Evolutionary conservation across 2,329 filamentous ascomycete species (phyloP), one percentile per base, ranked within the genome.

Genomic region (Aspergillus piperis): DNA sequence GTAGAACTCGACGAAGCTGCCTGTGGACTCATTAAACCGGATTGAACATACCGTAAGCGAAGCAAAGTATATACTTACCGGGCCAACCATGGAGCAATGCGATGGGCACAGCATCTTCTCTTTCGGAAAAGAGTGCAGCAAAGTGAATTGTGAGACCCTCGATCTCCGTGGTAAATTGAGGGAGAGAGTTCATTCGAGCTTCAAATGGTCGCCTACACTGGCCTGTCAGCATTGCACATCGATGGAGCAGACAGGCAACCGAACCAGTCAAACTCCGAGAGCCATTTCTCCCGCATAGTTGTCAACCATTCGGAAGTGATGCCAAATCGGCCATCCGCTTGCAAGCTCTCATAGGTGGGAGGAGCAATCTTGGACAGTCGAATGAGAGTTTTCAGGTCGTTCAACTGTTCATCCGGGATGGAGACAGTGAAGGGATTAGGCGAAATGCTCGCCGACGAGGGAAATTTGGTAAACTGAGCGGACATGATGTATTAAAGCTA

Each of bases 361-460:
- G 82, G 81, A 0, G 77, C 82, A 11, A 85, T 72, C 51, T 78
- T 81, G 3, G 82, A 81, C 4, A 83, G 69, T 52, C 75, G 74
- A 8, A 85, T 66, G 1, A 85, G 71, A 3, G 78, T 73, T 57
- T 78, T 75, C 62, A 85, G 78, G 13, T 82, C 78, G 15, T 74
- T 61, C 1, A 85, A 60, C 39, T 80, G 76, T 21, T 77, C 67
- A 5, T 83, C 78, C 1, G 78, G 69, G 6, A 83, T 72, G 13
- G 74, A 64, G 19, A 78, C 73, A 8, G 70, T 78, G 70, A 83
- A 84, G 0, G 78, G 77, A 27, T 70, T 72, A 5, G 75, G 72
- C n/a, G 74, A 57, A 7, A 77, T 67, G 56, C 71, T 73, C 21
- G 76, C 73, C 25, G 69, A 66, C 19, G 73, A 47, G 10, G 79